phyloP scores from a whole-genome alignment of 176 grass and related monocot genomes.

The Dactylis glomerata region DNA sequence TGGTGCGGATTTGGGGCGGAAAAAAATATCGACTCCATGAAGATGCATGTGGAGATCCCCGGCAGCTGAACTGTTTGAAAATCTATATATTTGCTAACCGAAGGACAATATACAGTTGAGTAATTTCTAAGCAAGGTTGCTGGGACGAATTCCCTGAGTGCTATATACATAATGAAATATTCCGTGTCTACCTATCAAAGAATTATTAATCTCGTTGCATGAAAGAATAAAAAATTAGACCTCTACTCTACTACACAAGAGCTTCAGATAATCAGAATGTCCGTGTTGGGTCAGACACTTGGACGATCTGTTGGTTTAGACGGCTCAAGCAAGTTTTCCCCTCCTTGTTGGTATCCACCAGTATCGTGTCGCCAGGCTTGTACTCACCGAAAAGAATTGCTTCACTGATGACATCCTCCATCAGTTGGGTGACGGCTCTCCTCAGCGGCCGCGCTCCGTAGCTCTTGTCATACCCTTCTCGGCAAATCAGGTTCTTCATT shows the following conservation, averaged over 20 bases:
- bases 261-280: constrained; percentile 28
- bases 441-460: constrained; percentile 76
- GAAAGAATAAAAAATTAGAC: constrained; percentile 48
- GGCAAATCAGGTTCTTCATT: constrained; percentile 67
- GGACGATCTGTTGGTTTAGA: constrained; percentile 43
- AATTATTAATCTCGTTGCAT: constrained; percentile 34
- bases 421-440: constrained; percentile 69
- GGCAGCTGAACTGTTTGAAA: no score
- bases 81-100: background rate
- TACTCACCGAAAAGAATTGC: constrained; percentile 75
- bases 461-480: constrained; percentile 78
- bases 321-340: constrained; percentile 60
- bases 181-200: constrained; percentile 23
- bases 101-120: constrained; percentile 28
- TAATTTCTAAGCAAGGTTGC: background rate
- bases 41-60: no score
- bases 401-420: constrained; percentile 87
- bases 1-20: no score
- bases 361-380: constrained; percentile 69
- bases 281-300: constrained; percentile 54
- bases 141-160: background rate
- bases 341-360: constrained; percentile 53
- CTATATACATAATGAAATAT: constrained; percentile 40
- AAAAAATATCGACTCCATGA: no score
- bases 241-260: constrained; percentile 26